Evolutionary conservation across 2,329 filamentous ascomycete genomes (phyloP).

Genomic region (Monosporascus sp.): DNA sequence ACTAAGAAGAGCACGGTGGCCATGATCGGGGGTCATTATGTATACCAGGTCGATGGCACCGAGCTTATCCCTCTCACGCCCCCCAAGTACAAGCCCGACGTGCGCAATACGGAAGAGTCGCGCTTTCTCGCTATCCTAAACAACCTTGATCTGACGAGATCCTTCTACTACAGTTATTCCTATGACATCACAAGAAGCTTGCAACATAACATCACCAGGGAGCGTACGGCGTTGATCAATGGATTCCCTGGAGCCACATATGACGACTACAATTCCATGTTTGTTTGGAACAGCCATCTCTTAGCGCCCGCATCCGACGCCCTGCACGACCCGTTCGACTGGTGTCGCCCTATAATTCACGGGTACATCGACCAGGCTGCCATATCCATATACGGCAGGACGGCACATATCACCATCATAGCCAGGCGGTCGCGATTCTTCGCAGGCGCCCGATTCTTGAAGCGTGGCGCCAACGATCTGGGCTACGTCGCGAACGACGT

Average conservation of each 20-base stretch:
- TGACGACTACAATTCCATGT: slow-evolving; percentile 84
- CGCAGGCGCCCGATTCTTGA: slow-evolving; percentile 88
- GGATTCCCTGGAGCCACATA: slow-evolving; percentile 54
- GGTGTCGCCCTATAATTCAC: slow-evolving; percentile 93
- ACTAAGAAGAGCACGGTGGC: slow-evolving; percentile 95
- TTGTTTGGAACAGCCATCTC: slow-evolving; percentile 94
- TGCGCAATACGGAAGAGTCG: slow-evolving; percentile 77
- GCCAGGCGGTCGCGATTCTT: slow-evolving; percentile 89
- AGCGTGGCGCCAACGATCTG: slow-evolving; percentile 88
- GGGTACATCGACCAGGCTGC: slow-evolving; percentile 92
- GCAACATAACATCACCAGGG: slow-evolving; percentile 83
- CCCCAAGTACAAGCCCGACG: slow-evolving; percentile 69
- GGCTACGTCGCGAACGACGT: slow-evolving; percentile 98
- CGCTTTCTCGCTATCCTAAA: slow-evolving; percentile 84
- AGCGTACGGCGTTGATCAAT: slow-evolving; percentile 64
- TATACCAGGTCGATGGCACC: slow-evolving; percentile 92
- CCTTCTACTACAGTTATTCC: slow-evolving; percentile 98
- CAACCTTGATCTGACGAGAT: slow-evolving; percentile 82
- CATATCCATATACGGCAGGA: slow-evolving; percentile 78
- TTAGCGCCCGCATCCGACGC: slow-evolving; percentile 66
- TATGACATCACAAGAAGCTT: slow-evolving; percentile 92
- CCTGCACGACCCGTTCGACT: slow-evolving; percentile 81
- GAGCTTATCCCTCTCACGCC: slow-evolving; percentile 85
- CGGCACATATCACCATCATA: slow-evolving; percentile 89
- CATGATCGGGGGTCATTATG: slow-evolving; percentile 91